Percentiles rank a stretch among this genome's conserved stretches.
Evolutionary conservation across 805 yeast genomes (phyloP).

Genomic region (Yarrowia sp.): DNA sequence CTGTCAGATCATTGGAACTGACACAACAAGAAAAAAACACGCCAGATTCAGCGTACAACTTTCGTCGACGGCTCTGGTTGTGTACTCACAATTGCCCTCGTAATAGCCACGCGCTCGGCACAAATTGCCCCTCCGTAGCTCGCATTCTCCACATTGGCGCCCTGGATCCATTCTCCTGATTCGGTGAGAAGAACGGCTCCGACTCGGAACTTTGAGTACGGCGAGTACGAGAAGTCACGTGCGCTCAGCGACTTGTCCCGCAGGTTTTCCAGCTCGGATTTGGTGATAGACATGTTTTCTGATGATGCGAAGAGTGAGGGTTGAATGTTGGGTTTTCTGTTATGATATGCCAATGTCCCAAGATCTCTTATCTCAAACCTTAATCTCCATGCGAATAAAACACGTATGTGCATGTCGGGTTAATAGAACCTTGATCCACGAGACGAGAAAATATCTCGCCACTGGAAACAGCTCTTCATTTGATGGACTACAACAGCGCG

Average conservation of each 20-base stretch:
- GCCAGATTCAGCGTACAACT: too few relatives aligned
- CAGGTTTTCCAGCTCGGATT: constrained; percentile 21
- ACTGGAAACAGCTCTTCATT: neutral
- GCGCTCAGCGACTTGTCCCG: constrained; percentile 34
- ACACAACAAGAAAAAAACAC: too few relatives aligned
- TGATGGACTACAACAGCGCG: constrained; percentile 27
- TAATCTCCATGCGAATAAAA: neutral
- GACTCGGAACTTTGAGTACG: constrained; percentile 81
- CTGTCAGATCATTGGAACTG: too few relatives aligned
- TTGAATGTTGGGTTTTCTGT: neutral
- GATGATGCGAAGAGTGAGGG: too few relatives aligned
- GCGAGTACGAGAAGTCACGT: constrained; percentile 59
- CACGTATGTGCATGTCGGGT: neutral
- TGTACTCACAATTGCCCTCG: constrained; percentile 57
- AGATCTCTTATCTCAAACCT: constrained; percentile 24
- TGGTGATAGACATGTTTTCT: constrained; percentile 2
- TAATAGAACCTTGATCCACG: neutral
- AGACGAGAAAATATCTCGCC: neutral
- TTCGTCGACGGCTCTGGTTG: too few relatives aligned
- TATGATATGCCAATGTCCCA: neutral
- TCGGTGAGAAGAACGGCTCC: constrained; percentile 75
- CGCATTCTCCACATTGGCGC: constrained; percentile 95
- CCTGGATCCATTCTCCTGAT: constrained; percentile 59
- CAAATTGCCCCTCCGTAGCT: constrained; percentile 80
- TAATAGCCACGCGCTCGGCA: constrained; percentile 75